Evolutionary conservation across 768 basidiomycete species (phyloP), one percentile per base, ranked within the genome.

Genomic region (Tulasnella sp.): DNA sequence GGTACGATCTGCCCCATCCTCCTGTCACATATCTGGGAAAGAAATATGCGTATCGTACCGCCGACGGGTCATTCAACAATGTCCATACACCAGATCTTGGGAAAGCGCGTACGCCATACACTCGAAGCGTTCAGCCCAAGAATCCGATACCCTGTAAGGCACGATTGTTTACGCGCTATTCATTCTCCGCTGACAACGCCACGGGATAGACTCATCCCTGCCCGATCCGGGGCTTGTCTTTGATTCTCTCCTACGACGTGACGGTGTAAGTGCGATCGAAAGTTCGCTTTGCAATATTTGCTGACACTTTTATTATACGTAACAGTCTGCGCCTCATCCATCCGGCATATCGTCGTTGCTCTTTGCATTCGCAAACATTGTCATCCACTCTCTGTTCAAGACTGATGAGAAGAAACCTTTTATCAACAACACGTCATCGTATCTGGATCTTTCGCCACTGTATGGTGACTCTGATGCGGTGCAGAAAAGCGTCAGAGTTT

Each of bases 61-160:
- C 87, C 3, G 90, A 93, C 69, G 91, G 91, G 5, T 80, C 82
- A 3, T 71, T 73, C 68, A 93, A 94, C 72, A 93, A 90, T 66
- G 74, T 82, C 47, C 74, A 77, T 56, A 68, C 75, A 38, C 88
- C 89, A 1, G 74, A 82, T 61, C 69, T 93, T 72, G 91, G 91
- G 48, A 84, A 83, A 73, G 86, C 89, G 1, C 80, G 82, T 4
- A 82, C 77, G 11, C 84, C 89, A 0, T 92, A 92, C 65, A 85
- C 85, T 75, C 84, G 30, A 23, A 89, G 85, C 48, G 90, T 91
- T 23, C 85, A 87, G 64, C 74, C 79, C 3, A 70, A 69, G 24
- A 78, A 72, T 56, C 62, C 72, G 52, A 65, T 72, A 3, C 76
- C 80, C 0, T 69, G 67, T 59, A 41, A 48, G 58, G 38, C 32